Base-by-base conservation (phyloP, 2,329 filamentous ascomycete genomes). In the Sporothrix brasiliensis region DNA sequence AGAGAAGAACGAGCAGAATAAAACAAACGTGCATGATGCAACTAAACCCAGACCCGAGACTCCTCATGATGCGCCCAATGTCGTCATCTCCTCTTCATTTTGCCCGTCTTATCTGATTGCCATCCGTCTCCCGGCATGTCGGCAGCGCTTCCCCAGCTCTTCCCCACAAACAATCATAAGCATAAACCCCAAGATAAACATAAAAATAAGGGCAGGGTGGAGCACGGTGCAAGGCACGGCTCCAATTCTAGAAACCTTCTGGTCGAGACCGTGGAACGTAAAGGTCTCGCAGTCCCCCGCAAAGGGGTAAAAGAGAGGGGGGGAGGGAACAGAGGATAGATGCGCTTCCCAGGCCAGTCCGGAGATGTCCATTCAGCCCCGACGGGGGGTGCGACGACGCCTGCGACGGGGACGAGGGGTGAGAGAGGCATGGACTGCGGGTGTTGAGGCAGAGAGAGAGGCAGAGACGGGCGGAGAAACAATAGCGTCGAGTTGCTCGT, bases 51-150 rank as follows among this genome's bases (percentile, higher is more conserved):
- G 41, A 52, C 61, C 69, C 65, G 34, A 60, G 66, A 71, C 69
- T 68, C 69, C 69, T 68, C 54, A 54, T 65, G 56, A 70, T 70
- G 61, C 69, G 49, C 30, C 21, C 47, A 52, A 34, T 66, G 24
- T 66, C 61, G 61, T 67, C 65, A 67, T 67, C 49, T 19, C 50
- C 21, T 50, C 44, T 60, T 53, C 6, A 10, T 16, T 47, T 34
- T 30, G 30, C 21, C 66, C 21, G 11, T 30, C 52, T 41, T 19
- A 24, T 19, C 60, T 19, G 49, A 24, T 10, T 39, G 14, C 39
- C 41, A 13, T 30, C 60, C 30, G 21, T 13, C 56, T 13, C 24
- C 21, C 53, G 53, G 56, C 16, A 19, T 21, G 3, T 41, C 56
- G 39, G 11, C 56, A 60, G 56, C 16, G 2, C 54, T 39, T 21